Conservation (phyloP, 2,329 filamentous ascomycete species). For the Monilinia vaccinii-corymbosi region DNA sequence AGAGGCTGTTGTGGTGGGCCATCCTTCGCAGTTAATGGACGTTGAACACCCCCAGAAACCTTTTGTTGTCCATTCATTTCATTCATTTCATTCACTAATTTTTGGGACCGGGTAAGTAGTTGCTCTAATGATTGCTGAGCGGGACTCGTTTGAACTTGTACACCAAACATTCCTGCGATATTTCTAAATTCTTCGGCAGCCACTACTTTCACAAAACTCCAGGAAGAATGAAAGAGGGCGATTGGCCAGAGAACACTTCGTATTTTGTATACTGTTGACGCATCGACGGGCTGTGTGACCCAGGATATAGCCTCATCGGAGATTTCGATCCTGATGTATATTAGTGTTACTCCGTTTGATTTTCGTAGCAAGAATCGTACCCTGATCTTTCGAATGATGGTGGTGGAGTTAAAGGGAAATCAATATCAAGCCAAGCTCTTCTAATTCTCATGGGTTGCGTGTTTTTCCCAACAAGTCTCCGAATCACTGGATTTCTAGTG, state of each 20-base stretch:
- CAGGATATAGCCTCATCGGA: conserved; percentile 41
- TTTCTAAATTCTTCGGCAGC: conserved; percentile 34
- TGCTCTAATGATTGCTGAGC: conserved; percentile 20
- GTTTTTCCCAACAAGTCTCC: conserved; percentile 35
- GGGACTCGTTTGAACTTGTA: conserved; percentile 25
- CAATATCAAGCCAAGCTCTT: conserved; percentile 50
- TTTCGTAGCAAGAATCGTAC: conserved; percentile 35
- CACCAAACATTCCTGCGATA: conserved; percentile 39
- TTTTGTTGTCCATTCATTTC: background rate
- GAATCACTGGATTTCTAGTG: conserved; percentile 36
- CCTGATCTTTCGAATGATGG: conserved; percentile 50
- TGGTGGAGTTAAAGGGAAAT: conserved; percentile 50
- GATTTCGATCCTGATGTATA: conserved; percentile 37
- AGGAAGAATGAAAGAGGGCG: conserved; percentile 41
- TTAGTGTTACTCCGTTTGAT: conserved; percentile 17
- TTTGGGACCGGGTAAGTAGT: background rate
- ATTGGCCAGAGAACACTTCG: conserved; percentile 45
- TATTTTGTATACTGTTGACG: conserved; percentile 36
- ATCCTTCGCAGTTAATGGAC: conserved; percentile 15
- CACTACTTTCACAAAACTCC: conserved; percentile 43
- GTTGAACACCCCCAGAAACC: background rate
- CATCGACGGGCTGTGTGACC: conserved; percentile 40
- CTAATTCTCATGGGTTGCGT: conserved; percentile 34
- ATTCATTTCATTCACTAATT: conserved; percentile 1
- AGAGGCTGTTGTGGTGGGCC: conserved; percentile 13